A percentile compares a stretch with the other conserved stretches of the same genome.
Evolutionary conservation across 2,329 filamentous ascomycete species (phyloP).

Genomic region (Colletotrichum tropicale): DNA sequence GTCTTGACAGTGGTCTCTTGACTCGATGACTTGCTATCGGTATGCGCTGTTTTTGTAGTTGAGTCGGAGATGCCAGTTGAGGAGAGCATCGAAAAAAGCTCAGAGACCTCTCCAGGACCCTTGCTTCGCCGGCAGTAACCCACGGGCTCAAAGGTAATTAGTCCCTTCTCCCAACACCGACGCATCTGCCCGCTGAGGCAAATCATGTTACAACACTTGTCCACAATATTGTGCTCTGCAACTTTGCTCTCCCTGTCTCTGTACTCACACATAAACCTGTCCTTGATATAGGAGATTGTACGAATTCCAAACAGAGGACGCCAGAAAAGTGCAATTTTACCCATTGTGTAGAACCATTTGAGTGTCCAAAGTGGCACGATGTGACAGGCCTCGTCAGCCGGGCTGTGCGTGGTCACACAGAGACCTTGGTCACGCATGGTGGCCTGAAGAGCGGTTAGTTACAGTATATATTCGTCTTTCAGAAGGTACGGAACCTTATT

Average conservation of each 20-base stretch:
- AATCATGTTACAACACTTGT: background rate
- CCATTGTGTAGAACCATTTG: background rate
- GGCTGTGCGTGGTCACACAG: background rate
- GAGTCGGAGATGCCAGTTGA: background rate
- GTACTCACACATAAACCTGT: fast-evolving
- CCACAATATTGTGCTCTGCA: fast-evolving
- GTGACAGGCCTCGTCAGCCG: background rate
- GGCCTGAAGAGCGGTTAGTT: background rate
- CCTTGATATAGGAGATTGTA: background rate
- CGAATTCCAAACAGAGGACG: fast-evolving
- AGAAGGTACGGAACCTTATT: background rate
- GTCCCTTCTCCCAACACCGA: background rate
- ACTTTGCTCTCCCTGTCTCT: background rate
- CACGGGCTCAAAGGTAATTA: background rate
- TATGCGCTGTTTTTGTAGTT: background rate
- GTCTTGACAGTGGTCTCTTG: background rate
- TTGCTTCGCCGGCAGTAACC: background rate
- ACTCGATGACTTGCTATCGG: background rate
- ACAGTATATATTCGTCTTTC: background rate
- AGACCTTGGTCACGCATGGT: background rate
- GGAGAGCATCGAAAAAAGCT: background rate
- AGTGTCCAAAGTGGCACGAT: background rate
- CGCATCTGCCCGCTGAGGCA: background rate
- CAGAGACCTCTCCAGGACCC: background rate
- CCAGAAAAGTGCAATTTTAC: background rate